These are phyloP conservation scores for Haematococcus sp. DNA, from an alignment of 139 green algal genomes.

Conservation along the genomic window DNA sequence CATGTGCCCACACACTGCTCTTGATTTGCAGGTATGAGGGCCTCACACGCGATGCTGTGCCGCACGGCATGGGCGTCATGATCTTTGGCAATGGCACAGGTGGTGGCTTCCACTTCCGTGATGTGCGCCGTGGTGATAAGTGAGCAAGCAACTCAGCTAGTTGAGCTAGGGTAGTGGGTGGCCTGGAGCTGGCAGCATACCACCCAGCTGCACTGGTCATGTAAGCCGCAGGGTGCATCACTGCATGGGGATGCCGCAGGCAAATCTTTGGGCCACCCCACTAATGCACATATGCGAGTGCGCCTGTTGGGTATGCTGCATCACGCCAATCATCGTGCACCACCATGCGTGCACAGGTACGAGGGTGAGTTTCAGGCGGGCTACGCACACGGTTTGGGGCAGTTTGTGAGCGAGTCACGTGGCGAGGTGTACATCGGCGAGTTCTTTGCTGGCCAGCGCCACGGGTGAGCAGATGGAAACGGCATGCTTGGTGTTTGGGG, in stretches of 20 bases:
- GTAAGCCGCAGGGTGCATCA: not conserved
- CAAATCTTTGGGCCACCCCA: too few species aligned
- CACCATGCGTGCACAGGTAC: slow-evolving; percentile 55
- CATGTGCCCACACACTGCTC: not conserved
- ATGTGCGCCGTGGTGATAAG: slow-evolving; percentile 62
- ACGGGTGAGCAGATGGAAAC: slow-evolving; percentile 55
- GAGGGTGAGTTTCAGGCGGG: slow-evolving; percentile 87
- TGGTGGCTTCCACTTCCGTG: slow-evolving; percentile 74
- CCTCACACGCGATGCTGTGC: slow-evolving; percentile 66
- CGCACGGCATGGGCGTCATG: slow-evolving; percentile 83
- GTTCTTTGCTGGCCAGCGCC: slow-evolving; percentile 70
- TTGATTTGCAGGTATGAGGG: slow-evolving; percentile 79
- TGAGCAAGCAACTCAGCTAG: slow-evolving; percentile 21
- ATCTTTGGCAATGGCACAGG: slow-evolving; percentile 76
- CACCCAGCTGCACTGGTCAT: too few species aligned
- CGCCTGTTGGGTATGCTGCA: not conserved
- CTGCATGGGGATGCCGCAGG: too few species aligned
- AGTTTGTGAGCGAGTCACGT: slow-evolving; percentile 55
- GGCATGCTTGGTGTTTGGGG: not conserved
- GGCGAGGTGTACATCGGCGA: slow-evolving; percentile 79
- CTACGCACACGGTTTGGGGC: slow-evolving; percentile 82
- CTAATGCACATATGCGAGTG: too few species aligned
- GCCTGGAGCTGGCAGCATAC: too few species aligned
- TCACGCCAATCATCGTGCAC: too few species aligned
- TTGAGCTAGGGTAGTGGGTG: too few species aligned